Evolutionary conservation across 306 rosid species (phyloP).

Genomic region (Ochetophila trinervis): DNA sequence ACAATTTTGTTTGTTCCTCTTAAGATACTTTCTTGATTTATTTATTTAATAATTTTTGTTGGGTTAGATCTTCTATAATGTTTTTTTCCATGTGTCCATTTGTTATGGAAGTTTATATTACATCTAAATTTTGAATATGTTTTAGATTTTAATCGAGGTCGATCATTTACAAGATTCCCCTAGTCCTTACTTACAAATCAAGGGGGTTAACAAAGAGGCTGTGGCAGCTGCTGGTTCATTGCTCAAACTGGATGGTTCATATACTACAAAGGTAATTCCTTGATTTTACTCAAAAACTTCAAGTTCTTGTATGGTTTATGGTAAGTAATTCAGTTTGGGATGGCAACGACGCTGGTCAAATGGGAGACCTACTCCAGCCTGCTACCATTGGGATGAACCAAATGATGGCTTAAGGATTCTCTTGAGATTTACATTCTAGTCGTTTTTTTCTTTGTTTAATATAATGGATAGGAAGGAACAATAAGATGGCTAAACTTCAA

Average conservation of each 20-base stretch:
- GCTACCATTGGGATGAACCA: too few species aligned
- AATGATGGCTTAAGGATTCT: too few species aligned
- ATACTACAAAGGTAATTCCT: slow-evolving; percentile 78
- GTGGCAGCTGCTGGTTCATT: slow-evolving; percentile 85
- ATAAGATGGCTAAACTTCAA: too few species aligned
- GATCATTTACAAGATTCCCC: slow-evolving; percentile 93
- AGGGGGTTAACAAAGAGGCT: slow-evolving; percentile 92
- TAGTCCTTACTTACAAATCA: slow-evolving; percentile 89
- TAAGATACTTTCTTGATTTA: too few species aligned
- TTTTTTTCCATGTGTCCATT: not conserved
- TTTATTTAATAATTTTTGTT: not conserved
- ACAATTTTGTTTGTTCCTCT: not conserved
- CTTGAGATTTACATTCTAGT: too few species aligned
- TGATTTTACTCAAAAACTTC: not conserved
- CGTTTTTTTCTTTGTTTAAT: too few species aligned
- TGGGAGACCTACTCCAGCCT: too few species aligned
- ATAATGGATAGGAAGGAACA: too few species aligned
- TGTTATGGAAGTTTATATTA: not conserved
- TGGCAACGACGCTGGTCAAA: too few species aligned
- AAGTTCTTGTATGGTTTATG: not conserved
- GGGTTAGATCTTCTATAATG: not conserved
- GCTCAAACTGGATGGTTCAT: slow-evolving; percentile 82
- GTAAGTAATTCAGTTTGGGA: not conserved
- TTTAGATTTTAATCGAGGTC: slow-evolving; percentile 82
- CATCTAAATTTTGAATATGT: slow-evolving; percentile 13